Evolutionary conservation across 202 grass and related monocot species (phyloP).

Genomic region (Cymbopogon flexuosus): DNA sequence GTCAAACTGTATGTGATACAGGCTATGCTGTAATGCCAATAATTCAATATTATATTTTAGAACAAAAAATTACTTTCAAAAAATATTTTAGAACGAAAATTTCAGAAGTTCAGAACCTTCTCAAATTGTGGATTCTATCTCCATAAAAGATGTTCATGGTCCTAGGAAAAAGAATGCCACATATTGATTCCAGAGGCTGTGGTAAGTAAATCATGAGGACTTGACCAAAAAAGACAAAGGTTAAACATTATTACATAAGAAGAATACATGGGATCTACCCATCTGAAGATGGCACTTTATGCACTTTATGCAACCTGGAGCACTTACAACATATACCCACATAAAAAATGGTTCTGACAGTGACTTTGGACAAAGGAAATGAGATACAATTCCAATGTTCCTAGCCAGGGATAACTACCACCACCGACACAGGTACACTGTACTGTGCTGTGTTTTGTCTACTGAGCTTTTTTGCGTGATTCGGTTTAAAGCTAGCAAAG

Average conservation of each 20-base stretch:
- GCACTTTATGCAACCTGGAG: conserved; percentile 36
- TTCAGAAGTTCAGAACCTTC: background rate
- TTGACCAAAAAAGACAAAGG: conserved; percentile 33
- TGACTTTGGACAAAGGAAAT: background rate
- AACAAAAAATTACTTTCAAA: background rate
- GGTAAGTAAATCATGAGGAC: conserved; percentile 30
- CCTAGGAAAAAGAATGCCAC: conserved; percentile 6
- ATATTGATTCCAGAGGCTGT: conserved; percentile 15
- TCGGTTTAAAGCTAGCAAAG: background rate
- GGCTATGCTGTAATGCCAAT: background rate
- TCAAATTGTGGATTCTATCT: background rate
- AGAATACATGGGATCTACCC: conserved; percentile 27
- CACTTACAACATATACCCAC: conserved; percentile 32
- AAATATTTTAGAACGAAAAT: background rate
- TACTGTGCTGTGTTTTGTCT: conserved; percentile 13
- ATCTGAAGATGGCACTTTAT: conserved; percentile 34
- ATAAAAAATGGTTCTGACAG: background rate
- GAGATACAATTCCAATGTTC: background rate
- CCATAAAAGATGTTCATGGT: conserved; percentile 11
- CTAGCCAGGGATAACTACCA: conserved; percentile 28
- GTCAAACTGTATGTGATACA: background rate
- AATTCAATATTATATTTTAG: background rate
- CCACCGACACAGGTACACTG: conserved; percentile 12
- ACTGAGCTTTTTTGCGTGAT: conserved; percentile 10
- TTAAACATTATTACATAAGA: conserved; percentile 37